Evolutionary conservation across 148 eudicot species (phyloP).

Genomic region (Vaccinium vitisidaea): DNA sequence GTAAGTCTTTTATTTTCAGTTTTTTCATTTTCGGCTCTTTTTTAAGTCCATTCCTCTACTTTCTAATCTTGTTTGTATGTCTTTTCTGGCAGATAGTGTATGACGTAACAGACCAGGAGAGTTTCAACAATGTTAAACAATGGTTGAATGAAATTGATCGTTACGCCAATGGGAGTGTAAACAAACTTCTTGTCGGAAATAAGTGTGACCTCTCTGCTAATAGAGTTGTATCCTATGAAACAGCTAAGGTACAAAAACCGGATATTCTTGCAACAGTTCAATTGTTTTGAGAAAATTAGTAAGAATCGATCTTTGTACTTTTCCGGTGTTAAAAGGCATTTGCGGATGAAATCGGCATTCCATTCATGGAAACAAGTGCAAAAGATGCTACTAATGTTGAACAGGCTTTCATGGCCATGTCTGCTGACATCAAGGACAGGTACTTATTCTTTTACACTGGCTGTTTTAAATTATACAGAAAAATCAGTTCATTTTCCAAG

Average conservation of each 20-base stretch:
- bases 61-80: background rate
- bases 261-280: background rate
- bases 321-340: slow-evolving; percentile 34
- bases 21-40: background rate
- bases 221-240: slow-evolving; percentile 28
- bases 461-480: background rate
- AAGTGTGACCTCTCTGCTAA: slow-evolving; percentile 25
- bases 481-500: background rate
- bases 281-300: background rate
- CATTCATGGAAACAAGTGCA: slow-evolving; percentile 58
- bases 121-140: slow-evolving; percentile 32
- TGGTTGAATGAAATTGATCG: slow-evolving; percentile 39
- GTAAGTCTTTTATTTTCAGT: background rate
- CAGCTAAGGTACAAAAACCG: slow-evolving; percentile 19
- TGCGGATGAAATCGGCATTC: slow-evolving; percentile 61
- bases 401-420: slow-evolving; percentile 60
- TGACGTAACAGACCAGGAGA: slow-evolving; percentile 32
- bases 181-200: slow-evolving; percentile 33
- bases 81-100: slow-evolving; percentile 26
- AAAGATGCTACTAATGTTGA: slow-evolving; percentile 51
- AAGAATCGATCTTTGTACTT: background rate
- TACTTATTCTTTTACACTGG: slow-evolving; percentile 7
- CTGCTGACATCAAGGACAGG: slow-evolving; percentile 52
- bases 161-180: slow-evolving; percentile 31
- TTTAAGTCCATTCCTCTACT: background rate